A percentile compares a stretch with the other conserved stretches of the same genome.
Conservation (phyloP, 2,329 filamentous ascomycete genomes). For the Aspergillus sp. region DNA sequence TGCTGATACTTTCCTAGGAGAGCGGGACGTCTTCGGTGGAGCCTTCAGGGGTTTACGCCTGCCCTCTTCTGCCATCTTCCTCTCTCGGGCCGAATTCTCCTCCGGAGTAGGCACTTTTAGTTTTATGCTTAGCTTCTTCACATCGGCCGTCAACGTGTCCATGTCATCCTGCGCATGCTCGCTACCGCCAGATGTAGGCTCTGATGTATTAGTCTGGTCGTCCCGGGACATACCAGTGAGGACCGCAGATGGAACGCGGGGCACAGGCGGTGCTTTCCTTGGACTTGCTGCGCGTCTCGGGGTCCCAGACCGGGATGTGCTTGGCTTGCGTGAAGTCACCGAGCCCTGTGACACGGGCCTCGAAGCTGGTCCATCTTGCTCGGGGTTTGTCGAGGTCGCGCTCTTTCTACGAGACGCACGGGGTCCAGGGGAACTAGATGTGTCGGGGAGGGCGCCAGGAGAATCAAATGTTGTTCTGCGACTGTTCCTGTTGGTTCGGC, state of each 20-base stretch:
- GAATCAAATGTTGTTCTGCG: constrained; percentile 65
- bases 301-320: constrained; percentile 48
- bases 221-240: constrained; percentile 8
- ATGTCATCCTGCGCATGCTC: constrained; percentile 37
- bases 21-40: constrained; percentile 21
- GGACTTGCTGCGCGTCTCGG: constrained; percentile 37
- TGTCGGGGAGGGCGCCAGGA: constrained; percentile 46
- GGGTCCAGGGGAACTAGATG: constrained; percentile 25
- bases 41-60: constrained; percentile 32
- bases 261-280: constrained; percentile 42
- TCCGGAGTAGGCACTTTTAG: constrained; percentile 59
- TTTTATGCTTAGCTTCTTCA: constrained; percentile 57
- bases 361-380: constrained; percentile 9
- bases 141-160: constrained; percentile 52
- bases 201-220: not conserved
- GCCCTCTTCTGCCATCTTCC: constrained; percentile 43
- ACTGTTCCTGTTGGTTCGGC: constrained; percentile 47
- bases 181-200: not conserved
- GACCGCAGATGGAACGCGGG: constrained; percentile 42
- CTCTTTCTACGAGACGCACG: constrained; percentile 31
- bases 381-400: constrained; percentile 15
- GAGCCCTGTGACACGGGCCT: constrained; percentile 12
- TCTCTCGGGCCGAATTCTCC: constrained; percentile 56
- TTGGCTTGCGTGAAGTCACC: constrained; percentile 57
- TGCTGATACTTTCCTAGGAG: constrained; percentile 33